Evolutionary conservation across 2,329 filamentous ascomycete species (phyloP), one percentile per base, ranked within the genome.

Genomic region (Fusarium abutilonis): DNA sequence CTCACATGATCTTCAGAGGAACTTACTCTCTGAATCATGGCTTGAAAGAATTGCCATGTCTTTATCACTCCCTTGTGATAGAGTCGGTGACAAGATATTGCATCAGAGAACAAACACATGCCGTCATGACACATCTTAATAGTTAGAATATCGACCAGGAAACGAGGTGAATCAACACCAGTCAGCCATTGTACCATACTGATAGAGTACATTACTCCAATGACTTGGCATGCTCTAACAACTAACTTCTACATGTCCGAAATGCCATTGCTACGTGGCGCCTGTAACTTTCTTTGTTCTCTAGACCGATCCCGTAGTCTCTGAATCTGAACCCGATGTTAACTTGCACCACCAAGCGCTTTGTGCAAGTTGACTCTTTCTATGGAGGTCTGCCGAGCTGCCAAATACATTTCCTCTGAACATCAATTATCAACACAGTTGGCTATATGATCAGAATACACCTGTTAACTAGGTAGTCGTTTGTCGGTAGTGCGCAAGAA

Each of bases 261-360:
- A 29, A n/a, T 44, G 21, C 6, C 23, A 26, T 26, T 23, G 39
- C 36, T 60, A 60, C 55, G 55, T 60, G 56, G 56, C 56, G 60
- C 56, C 56, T 55, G 39, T 43, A 36, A 38, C 38, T 9, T 9
- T 23, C 28, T 23, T 21, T 9, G 11, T 8, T 14, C 29, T 35
- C 21, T 28, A 23, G 13, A 36, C 34, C 43, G 15, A 23, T 14
- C 13, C 21, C 15, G 36, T 19, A 19, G 19, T 34, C 19, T n/a
- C 38, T 40, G 9, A 14, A 9, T 19, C 19, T 21, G 11, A 38
- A 38, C 11, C 11, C 10, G 38, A 40, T 14, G 38, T 19, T 26
- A 14, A 23, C 9, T 11, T 23, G n/a, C 29, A 4, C 9, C 19
- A 15, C 36, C 23, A n/a, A 31, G 19, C 10, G 15, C 10, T 32